Evolutionary conservation across 2,329 filamentous ascomycete genomes (phyloP), one percentile per base, ranked within the genome.

Genomic region (Endoconidiophora laricicola): DNA sequence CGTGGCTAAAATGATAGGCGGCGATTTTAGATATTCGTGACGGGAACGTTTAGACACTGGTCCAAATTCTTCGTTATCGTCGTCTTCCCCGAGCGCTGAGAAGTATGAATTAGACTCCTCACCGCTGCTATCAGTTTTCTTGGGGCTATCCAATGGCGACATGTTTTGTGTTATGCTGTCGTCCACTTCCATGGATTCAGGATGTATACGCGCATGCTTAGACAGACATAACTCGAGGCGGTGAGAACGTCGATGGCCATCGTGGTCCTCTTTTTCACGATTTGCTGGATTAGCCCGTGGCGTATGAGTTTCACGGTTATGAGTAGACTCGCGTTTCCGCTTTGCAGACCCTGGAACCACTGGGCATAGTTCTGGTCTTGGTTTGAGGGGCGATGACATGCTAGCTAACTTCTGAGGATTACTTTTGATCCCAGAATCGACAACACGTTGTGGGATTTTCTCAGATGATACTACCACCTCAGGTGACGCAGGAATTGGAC

Each of bases 301-400:
- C 12, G 29, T 33, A 33, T 33, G 5, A 6, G 5, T 33, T 9
- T 33, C 29, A 12, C 9, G 29, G 4, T 12, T 33, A 3, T 12
- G 18, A 5, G 20, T 12, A 3, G 39, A 20, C 40, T 49, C 29
- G 2, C 47, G 39, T 12, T 49, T 49, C n/a, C 40, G 26, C 26
- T 36, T 43, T 49, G 43, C 29, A 29, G 33, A 22, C 10, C 24
- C 23, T 44, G 29, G 16, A 18, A 26, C n/a, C n/a, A 18, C 14
- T 16, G 22, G 22, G 14, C 16, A 39, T 39, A 38, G 10, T 4
- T 36, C 37, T 39, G 2, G 14, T 9, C n/a, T 38, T 14, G 39
- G 39, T 5, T 49, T 39, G 6, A 44, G 43, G 12, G 47, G 47
- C 14, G 47, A 49, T 3, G 47, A 49, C 47, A 49, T 49, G 40